Base-by-base conservation (phyloP, 371 early-diverging fungal genomes). In the Mucor indicus region DNA sequence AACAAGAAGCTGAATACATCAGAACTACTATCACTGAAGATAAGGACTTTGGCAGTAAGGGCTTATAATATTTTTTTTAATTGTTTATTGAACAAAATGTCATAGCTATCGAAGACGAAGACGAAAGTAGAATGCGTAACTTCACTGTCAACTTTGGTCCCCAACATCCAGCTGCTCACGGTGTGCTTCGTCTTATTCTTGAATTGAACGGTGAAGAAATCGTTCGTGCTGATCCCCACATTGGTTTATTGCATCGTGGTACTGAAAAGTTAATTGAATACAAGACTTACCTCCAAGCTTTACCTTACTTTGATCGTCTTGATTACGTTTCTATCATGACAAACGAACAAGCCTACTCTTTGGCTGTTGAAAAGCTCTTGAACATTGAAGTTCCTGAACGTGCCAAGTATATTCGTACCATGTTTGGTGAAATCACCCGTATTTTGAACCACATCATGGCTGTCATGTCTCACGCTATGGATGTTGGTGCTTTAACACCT, bases 91-190 rank as follows among this genome's bases (percentile, higher is more conserved):
- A 11, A 12, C 8, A 29, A 29, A 33, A 40, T 30, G 21, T 5
- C 3, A 23, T 57, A 76, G 72, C 41, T 42, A 61, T 62, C 23
- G 64, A 66, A 7, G 75, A 79, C 19, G 74, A 72, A 36, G 80
- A 79, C 22, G 84, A 81, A 39, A 71, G 72, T 50, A 80, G 75
- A 56, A 57, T 80, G 57, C 80, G 80, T 53, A 81, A 88, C 60
- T 92, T 86, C 69, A 91, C 96, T 30, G 83, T 98, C 79, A 98
- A 98, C 81, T 96, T 98, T 74, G 98, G 98, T 44, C 98, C 98
- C 36, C 97, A 98, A 79, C 98, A 98, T 82, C 98, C 98, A 22
- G 98, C 98, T 32, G 98, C 98, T 47, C 98, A 98, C 90, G 98
- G 98, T 63, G 98, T 98, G 67, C 80, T 98, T 69, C 93, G 98